A percentile compares a stretch with the other conserved stretches of the same genome.
These are phyloP conservation scores for Fusarium nygamai DNA, from an alignment of 2,329 filamentous ascomycete species.

Conservation along the genomic window DNA sequence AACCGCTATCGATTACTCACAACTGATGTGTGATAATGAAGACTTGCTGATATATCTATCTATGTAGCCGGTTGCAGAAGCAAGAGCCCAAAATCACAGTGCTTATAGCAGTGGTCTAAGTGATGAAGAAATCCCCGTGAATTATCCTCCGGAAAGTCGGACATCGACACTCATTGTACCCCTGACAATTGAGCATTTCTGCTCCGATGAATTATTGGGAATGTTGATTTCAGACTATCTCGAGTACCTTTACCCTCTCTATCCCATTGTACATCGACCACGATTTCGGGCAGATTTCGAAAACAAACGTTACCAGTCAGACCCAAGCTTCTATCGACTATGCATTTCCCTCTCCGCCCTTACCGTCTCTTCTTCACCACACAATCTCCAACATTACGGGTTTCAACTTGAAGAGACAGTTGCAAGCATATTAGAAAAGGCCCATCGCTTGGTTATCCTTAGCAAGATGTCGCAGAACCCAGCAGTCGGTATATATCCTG, in stretches of 20 bases:
- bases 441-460: background rate
- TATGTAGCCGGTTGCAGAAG: background rate
- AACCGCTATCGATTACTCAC: background rate
- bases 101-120: background rate
- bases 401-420: background rate
- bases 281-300: background rate
- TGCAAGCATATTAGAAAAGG: background rate
- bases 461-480: background rate
- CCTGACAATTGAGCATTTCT: background rate
- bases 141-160: background rate
- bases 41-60: background rate
- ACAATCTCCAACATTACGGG: accelerated
- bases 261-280: background rate
- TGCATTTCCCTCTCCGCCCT: background rate
- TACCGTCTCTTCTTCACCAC: background rate
- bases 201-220: background rate
- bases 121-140: background rate
- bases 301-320: background rate
- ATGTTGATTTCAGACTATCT: background rate
- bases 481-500: background rate
- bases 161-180: background rate
- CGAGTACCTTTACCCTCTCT: background rate
- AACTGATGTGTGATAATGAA: background rate
- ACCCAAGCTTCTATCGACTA: background rate
- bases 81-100: background rate